phyloP scores from a whole-genome alignment of 768 basidiomycete species.

The Termitomyces sp. region DNA sequence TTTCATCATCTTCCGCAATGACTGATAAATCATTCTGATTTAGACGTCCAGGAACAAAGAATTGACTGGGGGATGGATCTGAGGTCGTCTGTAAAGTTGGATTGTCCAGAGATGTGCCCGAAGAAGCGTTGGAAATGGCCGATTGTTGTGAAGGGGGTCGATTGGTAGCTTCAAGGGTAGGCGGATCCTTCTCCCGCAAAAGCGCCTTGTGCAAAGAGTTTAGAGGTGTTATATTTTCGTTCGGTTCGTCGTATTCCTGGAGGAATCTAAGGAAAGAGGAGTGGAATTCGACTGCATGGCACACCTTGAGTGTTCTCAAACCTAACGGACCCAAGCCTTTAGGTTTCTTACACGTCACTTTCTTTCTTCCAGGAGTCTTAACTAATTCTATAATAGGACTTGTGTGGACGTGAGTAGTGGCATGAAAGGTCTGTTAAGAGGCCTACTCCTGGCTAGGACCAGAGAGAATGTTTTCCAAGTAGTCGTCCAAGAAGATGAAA shows the following conservation, averaged over 20 bases:
- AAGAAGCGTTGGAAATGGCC: background rate
- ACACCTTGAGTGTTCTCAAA: slow-evolving; percentile 45
- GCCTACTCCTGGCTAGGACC: slow-evolving; percentile 64
- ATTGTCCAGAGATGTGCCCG: background rate
- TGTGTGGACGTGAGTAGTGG: background rate
- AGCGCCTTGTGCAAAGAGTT: slow-evolving; percentile 46
- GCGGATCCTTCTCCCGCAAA: slow-evolving; percentile 24
- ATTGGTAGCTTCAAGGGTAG: background rate
- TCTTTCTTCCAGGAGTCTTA: slow-evolving; percentile 79
- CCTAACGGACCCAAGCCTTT: slow-evolving; percentile 39
- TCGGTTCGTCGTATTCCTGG: slow-evolving; percentile 28
- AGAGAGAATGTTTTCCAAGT: slow-evolving; percentile 66
- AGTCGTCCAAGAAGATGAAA: slow-evolving; percentile 75
- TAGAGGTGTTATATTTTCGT: slow-evolving; percentile 36
- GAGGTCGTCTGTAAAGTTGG: background rate
- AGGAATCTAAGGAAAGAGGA: background rate
- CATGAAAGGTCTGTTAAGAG: background rate
- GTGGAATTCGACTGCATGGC: background rate
- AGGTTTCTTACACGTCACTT: slow-evolving; percentile 44
- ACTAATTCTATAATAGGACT: slow-evolving; percentile 77
- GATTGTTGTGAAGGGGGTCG: background rate
- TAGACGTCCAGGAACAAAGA: slow-evolving; percentile 6
- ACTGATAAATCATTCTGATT: slow-evolving; percentile 53
- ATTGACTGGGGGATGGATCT: background rate
- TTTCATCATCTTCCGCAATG: slow-evolving; percentile 70